Percentiles rank a stretch among this genome's conserved stretches.
Conservation (phyloP, 225 moss, liverwort and hornwort species). For the Neckera pumila region DNA sequence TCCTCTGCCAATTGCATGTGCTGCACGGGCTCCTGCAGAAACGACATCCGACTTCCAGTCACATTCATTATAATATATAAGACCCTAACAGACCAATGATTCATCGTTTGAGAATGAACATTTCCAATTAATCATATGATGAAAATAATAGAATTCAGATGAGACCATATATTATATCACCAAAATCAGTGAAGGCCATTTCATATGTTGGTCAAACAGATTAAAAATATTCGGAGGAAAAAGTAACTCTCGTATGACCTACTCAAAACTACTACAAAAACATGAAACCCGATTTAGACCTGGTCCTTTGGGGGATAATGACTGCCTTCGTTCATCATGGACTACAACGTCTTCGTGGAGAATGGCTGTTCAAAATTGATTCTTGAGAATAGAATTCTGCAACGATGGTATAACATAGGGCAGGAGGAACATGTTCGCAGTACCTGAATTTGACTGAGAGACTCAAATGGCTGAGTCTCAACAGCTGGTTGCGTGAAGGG, state of each 20-base stretch:
- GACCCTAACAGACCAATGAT: neutral
- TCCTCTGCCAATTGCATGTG: neutral
- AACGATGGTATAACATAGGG: neutral
- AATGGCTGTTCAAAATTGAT: neutral
- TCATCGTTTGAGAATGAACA: neutral
- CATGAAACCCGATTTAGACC: neutral
- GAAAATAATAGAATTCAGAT: neutral
- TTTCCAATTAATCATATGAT: neutral
- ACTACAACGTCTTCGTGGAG: neutral
- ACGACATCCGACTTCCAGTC: neutral
- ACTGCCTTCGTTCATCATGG: neutral
- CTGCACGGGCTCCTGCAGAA: constrained; percentile 12
- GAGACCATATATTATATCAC: neutral
- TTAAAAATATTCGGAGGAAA: neutral
- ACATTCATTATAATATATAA: neutral
- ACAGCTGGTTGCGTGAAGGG: constrained; percentile 27
- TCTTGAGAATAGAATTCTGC: neutral
- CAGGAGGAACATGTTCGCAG: neutral
- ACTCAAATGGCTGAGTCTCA: constrained; percentile 16
- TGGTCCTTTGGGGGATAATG: neutral
- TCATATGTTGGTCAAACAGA: neutral
- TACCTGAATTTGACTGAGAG: neutral
- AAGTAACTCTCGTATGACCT: neutral
- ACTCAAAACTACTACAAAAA: neutral
- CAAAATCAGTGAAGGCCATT: neutral